Evolutionary conservation across 495 filamentous ascomycete species (phyloP), one percentile per base, ranked within the genome.

Genomic region (Neurospora sp.): DNA sequence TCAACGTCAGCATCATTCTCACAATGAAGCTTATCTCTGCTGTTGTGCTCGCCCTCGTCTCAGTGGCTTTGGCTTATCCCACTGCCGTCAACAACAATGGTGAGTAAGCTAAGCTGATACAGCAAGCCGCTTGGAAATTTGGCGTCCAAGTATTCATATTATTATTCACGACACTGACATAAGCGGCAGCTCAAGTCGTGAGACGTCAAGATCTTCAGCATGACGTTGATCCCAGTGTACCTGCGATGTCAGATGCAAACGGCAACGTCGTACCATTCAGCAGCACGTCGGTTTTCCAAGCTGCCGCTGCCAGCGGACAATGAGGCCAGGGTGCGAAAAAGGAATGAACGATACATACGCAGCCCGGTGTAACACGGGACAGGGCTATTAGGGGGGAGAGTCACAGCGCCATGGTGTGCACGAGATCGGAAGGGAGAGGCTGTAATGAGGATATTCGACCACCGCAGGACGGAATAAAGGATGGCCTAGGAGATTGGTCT

Each of bases 21-120:
- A 87, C 81, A 75, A 88, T 88, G 86, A 85, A 88, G 84, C 84
- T 84, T 82, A 81, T 82, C 38, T 35, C 82, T 72, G 77, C 84
- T 75, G 74, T 81, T 77, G 70, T 87, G 74, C 73, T 87, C 78
- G 80, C 85, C 70, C 78, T 87, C 73, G 82, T 84, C 78, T 78
- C 85, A 77, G 71, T 84, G 77, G 84, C 83, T 75, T 75, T 84
- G 78, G 85, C 84, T 70, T 79, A 78, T 66, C 81, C 84, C 46
- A 71, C 77, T 2, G 14, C 38, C 75, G 73, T 42, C 3, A 73
- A 74, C 23, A 69, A 71, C 70, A 80, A 78, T 70, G 76, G 84
- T 85, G 71, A 23, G 83, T 82, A 41, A 16, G 39, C 39, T 6
- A 66, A 16, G 54, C 27, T 18, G 27, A 35, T 35, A 14, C 5